Base-by-base conservation (phyloP, 768 basidiomycete genomes). In the Ephemerocybe angulata region DNA sequence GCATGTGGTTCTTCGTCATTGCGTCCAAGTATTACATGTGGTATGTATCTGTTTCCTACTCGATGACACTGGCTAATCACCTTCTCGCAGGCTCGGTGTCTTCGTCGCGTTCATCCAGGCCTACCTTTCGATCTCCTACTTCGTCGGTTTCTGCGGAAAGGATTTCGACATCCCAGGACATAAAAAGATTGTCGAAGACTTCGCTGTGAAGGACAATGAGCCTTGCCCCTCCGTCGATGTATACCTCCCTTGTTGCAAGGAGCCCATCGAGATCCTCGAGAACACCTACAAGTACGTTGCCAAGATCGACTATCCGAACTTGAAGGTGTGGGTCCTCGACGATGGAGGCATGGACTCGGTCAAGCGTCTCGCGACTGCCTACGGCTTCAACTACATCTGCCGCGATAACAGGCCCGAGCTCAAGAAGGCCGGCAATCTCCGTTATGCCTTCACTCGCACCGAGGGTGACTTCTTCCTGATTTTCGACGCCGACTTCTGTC, bases 221-320 rank as follows among this genome's bases (percentile, higher is more conserved):
- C 60, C 63, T 37, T 49, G 58, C 10, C 67, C 65, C 3, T 59
- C 62, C 1, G 63, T 68, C 50, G 67, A 68, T 44, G 63, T 67
- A 35, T 66, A 67, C 38, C 67, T 67, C 19, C 65, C 64, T 13
- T 67, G 65, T 43, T 65, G 63, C 60, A 61, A 61, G 21, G 65
- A 67, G 52, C 63, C 64, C 10, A 59, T 67, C n/a, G 65, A 67
- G 22, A 58, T 68, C 48, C 62, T 67, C 38, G 62, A 67, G 52
- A 68, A 68, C 55, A 68, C 67, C 3, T 68, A 68, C 63, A 68
- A 62, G 46, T 63, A 68, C 41, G 64, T 67, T 27, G 42, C 63
- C 17, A 51, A 65, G 38, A 60, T 65, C 21, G 54, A 63, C 35
- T 67, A 68, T 43, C 60, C 64, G 29, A 67, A 67, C 38, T 58